Evolutionary conservation across 176 grass and related monocot species (phyloP).

Genomic region (Metroxylon sagu): DNA sequence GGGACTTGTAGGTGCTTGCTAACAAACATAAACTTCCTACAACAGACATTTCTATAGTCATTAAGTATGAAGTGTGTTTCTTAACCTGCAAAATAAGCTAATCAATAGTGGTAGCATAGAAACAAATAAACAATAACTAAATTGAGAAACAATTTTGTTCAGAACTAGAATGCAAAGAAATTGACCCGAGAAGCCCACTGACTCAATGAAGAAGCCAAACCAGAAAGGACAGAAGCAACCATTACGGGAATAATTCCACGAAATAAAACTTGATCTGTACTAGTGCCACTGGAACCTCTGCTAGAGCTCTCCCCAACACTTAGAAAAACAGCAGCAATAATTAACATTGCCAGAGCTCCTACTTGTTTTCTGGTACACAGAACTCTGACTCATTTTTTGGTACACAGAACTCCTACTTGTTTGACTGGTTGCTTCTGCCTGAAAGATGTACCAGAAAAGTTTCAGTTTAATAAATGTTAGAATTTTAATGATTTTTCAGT

Average conservation of each 20-base stretch:
- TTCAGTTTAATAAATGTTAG: background rate
- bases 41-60: slow-evolving; percentile 99
- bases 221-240: slow-evolving; percentile 74
- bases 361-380: background rate
- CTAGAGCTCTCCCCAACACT: slow-evolving; percentile 70
- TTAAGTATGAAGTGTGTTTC: slow-evolving; percentile 92
- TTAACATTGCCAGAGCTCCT: slow-evolving; percentile 61
- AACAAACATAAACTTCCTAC: slow-evolving; percentile 84
- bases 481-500: slow-evolving; percentile 9
- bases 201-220: slow-evolving; percentile 81
- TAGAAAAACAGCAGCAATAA: slow-evolving; percentile 69
- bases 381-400: slow-evolving; percentile 17
- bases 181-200: slow-evolving; percentile 92
- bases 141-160: background rate
- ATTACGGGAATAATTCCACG: slow-evolving; percentile 85
- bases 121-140: no score
- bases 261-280: slow-evolving; percentile 47
- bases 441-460: slow-evolving; percentile 17
- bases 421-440: slow-evolving; percentile 82
- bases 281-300: slow-evolving; percentile 37
- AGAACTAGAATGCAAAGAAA: slow-evolving; percentile 21
- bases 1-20: slow-evolving; percentile 66
- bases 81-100: slow-evolving; percentile 53
- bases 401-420: slow-evolving; percentile 34
- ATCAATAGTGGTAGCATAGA: background rate